A percentile compares a stretch with the other conserved stretches of the same genome.
Evolutionary conservation across 2,329 filamentous ascomycete species (phyloP).

Genomic region (Exophiala lecanii-corni): DNA sequence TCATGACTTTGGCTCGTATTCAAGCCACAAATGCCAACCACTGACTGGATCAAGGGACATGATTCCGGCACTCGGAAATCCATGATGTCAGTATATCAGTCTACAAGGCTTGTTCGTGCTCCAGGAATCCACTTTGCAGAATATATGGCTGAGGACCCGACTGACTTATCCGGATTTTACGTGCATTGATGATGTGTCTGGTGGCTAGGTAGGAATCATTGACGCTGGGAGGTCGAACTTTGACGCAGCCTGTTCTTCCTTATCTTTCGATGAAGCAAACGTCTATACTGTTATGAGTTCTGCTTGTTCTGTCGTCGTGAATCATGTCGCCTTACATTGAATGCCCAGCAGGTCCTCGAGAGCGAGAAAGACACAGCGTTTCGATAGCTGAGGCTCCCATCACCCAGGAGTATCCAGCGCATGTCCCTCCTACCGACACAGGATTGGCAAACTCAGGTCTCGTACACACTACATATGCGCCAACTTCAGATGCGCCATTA

Average conservation of each 20-base stretch:
- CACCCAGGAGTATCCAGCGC: slow-evolving; percentile 6
- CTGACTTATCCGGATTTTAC: neutral
- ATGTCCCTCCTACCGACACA: slow-evolving; percentile 1
- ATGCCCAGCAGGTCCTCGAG: neutral
- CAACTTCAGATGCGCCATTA: slow-evolving; percentile 32
- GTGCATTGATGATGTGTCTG: neutral
- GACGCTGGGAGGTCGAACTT: too few species aligned
- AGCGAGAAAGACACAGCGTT: neutral
- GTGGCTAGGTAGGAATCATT: neutral
- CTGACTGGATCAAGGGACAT: too few species aligned
- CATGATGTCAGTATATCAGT: slow-evolving; percentile 8
- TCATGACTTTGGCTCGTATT: too few species aligned
- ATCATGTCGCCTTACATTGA: slow-evolving; percentile 4
- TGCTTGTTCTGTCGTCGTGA: neutral
- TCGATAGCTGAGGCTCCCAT: slow-evolving; percentile 7
- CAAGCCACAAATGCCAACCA: too few species aligned
- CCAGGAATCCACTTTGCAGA: neutral
- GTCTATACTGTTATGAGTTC: neutral
- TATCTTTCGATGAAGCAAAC: too few species aligned
- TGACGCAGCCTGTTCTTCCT: neutral
- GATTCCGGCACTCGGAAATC: too few species aligned
- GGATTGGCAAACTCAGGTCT: slow-evolving; percentile 27
- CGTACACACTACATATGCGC: slow-evolving; percentile 34
- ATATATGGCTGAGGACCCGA: neutral
- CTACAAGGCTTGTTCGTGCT: slow-evolving; percentile 1